A percentile compares a stretch with the other conserved stretches of the same genome.
Evolutionary conservation across 352 stramenopile species (phyloP).

Genomic region (Blastocystis sp.): DNA sequence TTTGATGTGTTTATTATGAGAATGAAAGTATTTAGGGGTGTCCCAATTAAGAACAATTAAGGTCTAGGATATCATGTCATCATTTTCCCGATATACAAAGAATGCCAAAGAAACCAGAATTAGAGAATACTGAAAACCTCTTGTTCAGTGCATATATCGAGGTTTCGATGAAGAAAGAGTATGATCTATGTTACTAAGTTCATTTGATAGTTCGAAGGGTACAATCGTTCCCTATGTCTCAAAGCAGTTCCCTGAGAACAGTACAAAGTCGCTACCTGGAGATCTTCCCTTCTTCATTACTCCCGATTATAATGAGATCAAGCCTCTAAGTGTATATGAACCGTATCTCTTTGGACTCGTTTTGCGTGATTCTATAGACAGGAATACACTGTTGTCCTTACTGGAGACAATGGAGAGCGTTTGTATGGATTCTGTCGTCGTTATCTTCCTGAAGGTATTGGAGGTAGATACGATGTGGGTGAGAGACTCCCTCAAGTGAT

Average conservation of each 20-base stretch:
- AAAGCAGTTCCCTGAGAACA: conserved; percentile 53
- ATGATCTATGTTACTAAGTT: neutral
- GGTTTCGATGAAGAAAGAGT: conserved; percentile 60
- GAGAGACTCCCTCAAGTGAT: conserved; percentile 56
- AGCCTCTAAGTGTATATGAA: conserved; percentile 58
- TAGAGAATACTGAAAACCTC: neutral
- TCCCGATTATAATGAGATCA: conserved; percentile 60
- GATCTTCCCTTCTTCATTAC: conserved; percentile 60
- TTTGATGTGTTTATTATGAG: neutral
- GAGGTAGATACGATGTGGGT: conserved; percentile 53
- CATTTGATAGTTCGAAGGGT: conserved; percentile 21
- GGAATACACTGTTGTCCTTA: conserved; percentile 62
- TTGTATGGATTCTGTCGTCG: conserved; percentile 60
- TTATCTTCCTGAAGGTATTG: conserved; percentile 50
- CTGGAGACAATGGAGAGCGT: conserved; percentile 52
- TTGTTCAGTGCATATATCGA: conserved; percentile 50
- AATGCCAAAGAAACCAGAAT: conserved; percentile 14
- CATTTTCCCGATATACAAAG: neutral
- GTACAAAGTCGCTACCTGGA: conserved; percentile 52
- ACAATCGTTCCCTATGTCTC: conserved; percentile 50
- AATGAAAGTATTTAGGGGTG: neutral
- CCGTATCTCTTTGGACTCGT: neutral
- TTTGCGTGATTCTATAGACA: conserved; percentile 24
- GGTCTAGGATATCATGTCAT: neutral
- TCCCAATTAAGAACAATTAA: neutral